A percentile compares a stretch with the other conserved stretches of the same genome.
Conservation (phyloP, 352 stramenopile genomes). For the Phytophthora aleatoria region DNA sequence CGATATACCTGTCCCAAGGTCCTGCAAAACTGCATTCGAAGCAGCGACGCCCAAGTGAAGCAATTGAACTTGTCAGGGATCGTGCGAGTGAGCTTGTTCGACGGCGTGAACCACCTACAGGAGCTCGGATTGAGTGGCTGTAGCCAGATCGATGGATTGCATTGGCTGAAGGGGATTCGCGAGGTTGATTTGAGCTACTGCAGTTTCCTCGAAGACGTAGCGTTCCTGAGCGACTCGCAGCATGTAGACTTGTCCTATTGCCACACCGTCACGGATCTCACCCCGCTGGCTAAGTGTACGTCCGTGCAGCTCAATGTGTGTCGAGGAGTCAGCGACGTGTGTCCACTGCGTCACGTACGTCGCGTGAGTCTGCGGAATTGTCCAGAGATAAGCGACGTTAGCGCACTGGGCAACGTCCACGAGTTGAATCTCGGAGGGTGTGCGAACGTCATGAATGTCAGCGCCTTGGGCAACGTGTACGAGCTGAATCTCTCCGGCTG, state of each 20-base stretch:
- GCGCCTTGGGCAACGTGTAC: conserved; percentile 40
- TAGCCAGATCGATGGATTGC: conserved; percentile 47
- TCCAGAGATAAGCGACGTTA: conserved; percentile 53
- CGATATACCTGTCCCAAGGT: conserved; percentile 42
- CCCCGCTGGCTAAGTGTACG: conserved; percentile 46
- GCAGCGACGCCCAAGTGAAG: conserved; percentile 25
- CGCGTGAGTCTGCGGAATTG: conserved; percentile 66
- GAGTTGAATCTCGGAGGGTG: conserved; percentile 69
- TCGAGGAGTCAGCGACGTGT: conserved; percentile 53
- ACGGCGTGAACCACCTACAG: conserved; percentile 50
- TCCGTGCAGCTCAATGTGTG: conserved; percentile 73
- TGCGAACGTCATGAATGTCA: conserved; percentile 50
- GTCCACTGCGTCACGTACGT: conserved; percentile 41
- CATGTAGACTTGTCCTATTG: conserved; percentile 75
- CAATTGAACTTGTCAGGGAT: conserved; percentile 59
- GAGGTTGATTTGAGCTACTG: conserved; percentile 76
- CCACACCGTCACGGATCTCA: conserved; percentile 55
- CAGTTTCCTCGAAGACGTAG: conserved; percentile 54
- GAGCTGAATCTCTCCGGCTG: conserved; percentile 63
- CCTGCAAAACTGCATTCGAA: conserved; percentile 37
- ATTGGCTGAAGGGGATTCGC: conserved; percentile 42
- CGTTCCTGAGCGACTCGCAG: conserved; percentile 42
- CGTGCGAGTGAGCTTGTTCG: conserved; percentile 53
- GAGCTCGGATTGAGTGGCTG: conserved; percentile 69
- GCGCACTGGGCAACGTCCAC: conserved; percentile 45